Evolutionary conservation across 148 eudicot genomes (phyloP).

Genomic region (Rheum nobile): DNA sequence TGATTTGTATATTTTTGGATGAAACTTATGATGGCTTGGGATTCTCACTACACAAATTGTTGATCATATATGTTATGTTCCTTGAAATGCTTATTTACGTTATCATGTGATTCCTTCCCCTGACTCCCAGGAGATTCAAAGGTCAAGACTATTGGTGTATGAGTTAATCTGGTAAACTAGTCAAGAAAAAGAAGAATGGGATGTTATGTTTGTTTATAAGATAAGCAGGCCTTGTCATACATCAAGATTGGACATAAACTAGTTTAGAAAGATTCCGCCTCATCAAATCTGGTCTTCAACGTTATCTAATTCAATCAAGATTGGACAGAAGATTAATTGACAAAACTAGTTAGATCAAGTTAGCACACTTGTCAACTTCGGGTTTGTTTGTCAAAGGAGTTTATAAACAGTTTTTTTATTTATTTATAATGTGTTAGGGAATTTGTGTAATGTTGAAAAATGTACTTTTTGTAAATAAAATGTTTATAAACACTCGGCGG

Average conservation of each 20-base stretch:
- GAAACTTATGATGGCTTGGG: background rate
- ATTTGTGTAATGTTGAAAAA: too few species aligned
- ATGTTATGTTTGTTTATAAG: too few species aligned
- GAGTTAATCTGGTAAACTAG: background rate
- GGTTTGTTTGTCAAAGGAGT: too few species aligned
- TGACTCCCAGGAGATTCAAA: background rate
- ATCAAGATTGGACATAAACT: background rate
- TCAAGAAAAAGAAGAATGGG: too few species aligned
- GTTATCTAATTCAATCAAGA: background rate
- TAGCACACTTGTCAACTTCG: too few species aligned
- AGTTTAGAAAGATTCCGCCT: background rate
- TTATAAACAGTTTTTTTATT: too few species aligned
- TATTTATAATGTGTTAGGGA: too few species aligned
- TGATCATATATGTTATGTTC: background rate
- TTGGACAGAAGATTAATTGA: background rate
- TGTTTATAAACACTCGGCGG: too few species aligned
- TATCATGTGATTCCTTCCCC: background rate
- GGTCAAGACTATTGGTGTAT: background rate
- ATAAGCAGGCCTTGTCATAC: background rate
- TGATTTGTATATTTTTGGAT: background rate
- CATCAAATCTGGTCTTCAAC: background rate
- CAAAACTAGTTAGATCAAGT: background rate
- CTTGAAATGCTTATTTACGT: background rate
- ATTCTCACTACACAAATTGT: background rate
- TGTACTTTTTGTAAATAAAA: too few species aligned